A percentile compares a stretch with the other conserved stretches of the same genome.
Conservation (phyloP, 106 monocot genomes). For the Posidonia australis region DNA sequence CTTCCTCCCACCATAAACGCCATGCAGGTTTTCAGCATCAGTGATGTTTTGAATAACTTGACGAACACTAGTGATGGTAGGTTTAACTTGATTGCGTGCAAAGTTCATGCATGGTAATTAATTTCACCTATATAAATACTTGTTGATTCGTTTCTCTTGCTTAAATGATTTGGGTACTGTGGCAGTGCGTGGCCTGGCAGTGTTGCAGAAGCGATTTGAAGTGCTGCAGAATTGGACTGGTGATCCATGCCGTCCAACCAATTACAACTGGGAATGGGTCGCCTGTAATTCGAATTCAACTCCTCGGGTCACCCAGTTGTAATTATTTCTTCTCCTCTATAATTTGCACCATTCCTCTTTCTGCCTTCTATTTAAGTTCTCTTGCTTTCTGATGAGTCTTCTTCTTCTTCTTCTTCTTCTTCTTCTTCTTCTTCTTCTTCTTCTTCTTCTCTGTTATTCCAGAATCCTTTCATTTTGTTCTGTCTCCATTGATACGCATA, state of each 20-base stretch:
- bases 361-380: neutral
- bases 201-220: conserved; percentile 5
- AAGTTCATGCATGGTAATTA: too few species aligned
- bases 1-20: neutral
- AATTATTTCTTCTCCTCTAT: too few species aligned
- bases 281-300: conserved; percentile 4
- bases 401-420: too few species aligned
- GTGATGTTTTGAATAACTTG: too few species aligned
- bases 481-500: too few species aligned
- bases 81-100: too few species aligned
- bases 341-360: neutral
- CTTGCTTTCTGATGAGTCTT: neutral
- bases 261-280: conserved; percentile 32
- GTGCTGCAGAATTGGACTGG: conserved; percentile 17
- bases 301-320: conserved; percentile 28
- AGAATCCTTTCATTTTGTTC: neutral
- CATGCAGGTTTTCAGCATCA: neutral
- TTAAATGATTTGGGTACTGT: too few species aligned
- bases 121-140: too few species aligned
- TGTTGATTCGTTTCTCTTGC: too few species aligned
- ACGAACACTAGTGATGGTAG: too few species aligned
- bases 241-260: conserved; percentile 23
- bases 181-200: conserved; percentile 4
- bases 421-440: too few species aligned
- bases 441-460: neutral